phyloP scores from a whole-genome alignment of 352 stramenopile species.

The Phytophthora macrochlamydospora region DNA sequence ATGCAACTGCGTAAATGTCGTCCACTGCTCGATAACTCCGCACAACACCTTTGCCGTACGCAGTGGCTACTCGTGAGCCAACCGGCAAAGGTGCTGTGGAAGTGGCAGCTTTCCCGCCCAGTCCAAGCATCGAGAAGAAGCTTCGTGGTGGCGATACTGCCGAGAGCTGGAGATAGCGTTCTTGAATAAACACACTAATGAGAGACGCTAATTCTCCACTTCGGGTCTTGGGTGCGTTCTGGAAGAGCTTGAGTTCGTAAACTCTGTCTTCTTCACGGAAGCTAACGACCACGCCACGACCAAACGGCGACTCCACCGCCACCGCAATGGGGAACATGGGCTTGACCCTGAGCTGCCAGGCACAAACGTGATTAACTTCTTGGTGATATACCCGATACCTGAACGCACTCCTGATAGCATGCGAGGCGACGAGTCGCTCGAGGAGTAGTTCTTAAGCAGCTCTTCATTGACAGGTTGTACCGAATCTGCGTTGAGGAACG shows the following conservation, averaged over 20 bases:
- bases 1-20: slow-evolving; percentile 50
- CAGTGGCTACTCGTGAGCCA: slow-evolving; percentile 53
- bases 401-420: slow-evolving; percentile 81
- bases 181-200: slow-evolving; percentile 57
- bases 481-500: slow-evolving; percentile 55
- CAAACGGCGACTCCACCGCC: slow-evolving; percentile 79
- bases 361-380: slow-evolving; percentile 79
- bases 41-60: slow-evolving; percentile 68
- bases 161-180: slow-evolving; percentile 52
- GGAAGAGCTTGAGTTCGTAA: slow-evolving; percentile 73
- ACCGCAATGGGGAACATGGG: slow-evolving; percentile 58
- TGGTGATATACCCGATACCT: slow-evolving; percentile 79
- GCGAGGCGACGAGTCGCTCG: slow-evolving; percentile 46
- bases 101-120: slow-evolving; percentile 27
- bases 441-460: slow-evolving; percentile 35
- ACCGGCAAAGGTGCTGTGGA: slow-evolving; percentile 18
- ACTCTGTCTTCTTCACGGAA: slow-evolving; percentile 69
- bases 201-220: slow-evolving; percentile 19
- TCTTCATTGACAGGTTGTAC: slow-evolving; percentile 48
- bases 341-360: slow-evolving; percentile 48
- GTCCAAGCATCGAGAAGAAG: slow-evolving; percentile 72
- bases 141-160: slow-evolving; percentile 62
- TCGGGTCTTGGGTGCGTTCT: slow-evolving; percentile 39
- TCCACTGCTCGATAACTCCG: slow-evolving; percentile 48
- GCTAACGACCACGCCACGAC: slow-evolving; percentile 63